These are phyloP conservation scores for Saururus chinensis DNA, from an alignment of 164 flowering plant species.

Conservation along the genomic window DNA sequence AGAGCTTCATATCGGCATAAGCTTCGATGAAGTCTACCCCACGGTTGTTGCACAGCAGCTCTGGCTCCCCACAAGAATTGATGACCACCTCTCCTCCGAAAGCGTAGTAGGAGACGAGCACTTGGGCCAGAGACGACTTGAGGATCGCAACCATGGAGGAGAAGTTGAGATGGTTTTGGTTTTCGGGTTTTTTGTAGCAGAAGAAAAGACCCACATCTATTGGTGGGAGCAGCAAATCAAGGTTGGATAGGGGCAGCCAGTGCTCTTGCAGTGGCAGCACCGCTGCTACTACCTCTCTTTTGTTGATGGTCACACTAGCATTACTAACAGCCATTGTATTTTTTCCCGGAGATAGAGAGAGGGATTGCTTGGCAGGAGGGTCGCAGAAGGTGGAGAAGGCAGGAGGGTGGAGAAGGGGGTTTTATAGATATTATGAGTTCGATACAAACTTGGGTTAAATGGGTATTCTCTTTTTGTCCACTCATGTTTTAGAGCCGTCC, in stretches of 20 bases:
- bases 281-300: constrained; percentile 25
- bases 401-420: too few species aligned
- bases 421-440: too few species aligned
- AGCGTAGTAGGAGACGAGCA: constrained; percentile 23
- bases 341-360: too few species aligned
- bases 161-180: not conserved
- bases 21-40: constrained; percentile 38
- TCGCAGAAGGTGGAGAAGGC: too few species aligned
- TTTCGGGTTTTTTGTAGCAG: constrained; percentile 18
- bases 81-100: constrained; percentile 20
- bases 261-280: constrained; percentile 29
- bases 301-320: constrained; percentile 13
- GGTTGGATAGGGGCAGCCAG: constrained; percentile 41
- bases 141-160: constrained; percentile 11
- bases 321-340: not conserved
- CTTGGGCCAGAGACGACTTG: constrained; percentile 18
- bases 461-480: too few species aligned
- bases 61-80: constrained; percentile 25
- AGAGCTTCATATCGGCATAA: constrained; percentile 24
- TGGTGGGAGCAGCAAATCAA: constrained; percentile 36
- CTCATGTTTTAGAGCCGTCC: too few species aligned
- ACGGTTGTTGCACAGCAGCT: constrained; percentile 36
- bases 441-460: too few species aligned
- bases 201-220: constrained; percentile 33
- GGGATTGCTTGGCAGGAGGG: too few species aligned